Evolutionary conservation across 352 stramenopile genomes (phyloP).

Genomic region (Globisporangium okanoganense): DNA sequence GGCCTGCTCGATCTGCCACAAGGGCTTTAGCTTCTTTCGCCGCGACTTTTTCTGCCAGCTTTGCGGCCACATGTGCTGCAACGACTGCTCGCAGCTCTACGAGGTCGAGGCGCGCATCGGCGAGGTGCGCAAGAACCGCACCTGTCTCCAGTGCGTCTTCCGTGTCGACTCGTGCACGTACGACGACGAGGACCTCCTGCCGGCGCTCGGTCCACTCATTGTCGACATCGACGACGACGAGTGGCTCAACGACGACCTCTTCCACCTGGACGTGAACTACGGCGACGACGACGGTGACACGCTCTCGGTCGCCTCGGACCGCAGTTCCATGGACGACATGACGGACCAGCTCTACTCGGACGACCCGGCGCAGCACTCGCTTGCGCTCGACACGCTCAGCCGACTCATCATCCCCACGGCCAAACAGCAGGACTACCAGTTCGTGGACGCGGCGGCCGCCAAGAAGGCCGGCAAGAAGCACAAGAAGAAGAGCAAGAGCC

Average conservation of each 20-base stretch:
- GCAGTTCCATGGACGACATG: constrained; percentile 24
- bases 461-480: not conserved
- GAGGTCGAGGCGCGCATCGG: constrained; percentile 36
- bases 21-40: constrained; percentile 42
- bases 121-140: constrained; percentile 36
- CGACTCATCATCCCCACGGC: constrained; percentile 29
- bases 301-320: constrained; percentile 23
- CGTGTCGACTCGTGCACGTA: constrained; percentile 41
- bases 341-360: constrained; percentile 35
- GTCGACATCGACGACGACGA: constrained; percentile 33
- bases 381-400: constrained; percentile 39
- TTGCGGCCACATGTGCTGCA: too few species aligned
- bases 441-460: not conserved
- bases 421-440: constrained; percentile 11
- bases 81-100: too few species aligned
- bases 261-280: constrained; percentile 11
- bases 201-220: constrained; percentile 37
- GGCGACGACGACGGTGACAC: constrained; percentile 24
- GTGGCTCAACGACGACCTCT: constrained; percentile 31
- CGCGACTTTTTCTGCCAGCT: too few species aligned
- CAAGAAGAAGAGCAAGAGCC: constrained; percentile 18
- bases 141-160: constrained; percentile 39
- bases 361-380: constrained; percentile 30
- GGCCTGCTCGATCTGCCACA: constrained; percentile 43
- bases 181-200: constrained; percentile 42